Percentiles rank a stretch among this genome's conserved stretches.
phyloP scores from a whole-genome alignment of 371 early-diverging fungal genomes.

The Circinella minor region DNA sequence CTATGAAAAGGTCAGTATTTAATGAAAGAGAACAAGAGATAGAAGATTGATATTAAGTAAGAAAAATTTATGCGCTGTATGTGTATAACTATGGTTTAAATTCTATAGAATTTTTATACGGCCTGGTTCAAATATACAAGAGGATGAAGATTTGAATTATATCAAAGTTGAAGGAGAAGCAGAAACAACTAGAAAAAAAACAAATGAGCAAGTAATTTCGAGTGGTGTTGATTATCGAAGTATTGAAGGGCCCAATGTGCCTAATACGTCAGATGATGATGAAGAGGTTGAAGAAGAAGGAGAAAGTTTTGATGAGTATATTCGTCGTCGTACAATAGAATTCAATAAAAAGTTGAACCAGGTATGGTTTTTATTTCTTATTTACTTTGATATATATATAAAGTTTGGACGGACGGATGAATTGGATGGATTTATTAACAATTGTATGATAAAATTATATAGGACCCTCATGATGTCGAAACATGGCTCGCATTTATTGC shows the following conservation, averaged over 20 bases:
- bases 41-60: background rate
- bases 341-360: conserved; percentile 37
- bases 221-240: conserved; percentile 49
- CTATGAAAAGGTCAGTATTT: conserved; percentile 28
- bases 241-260: conserved; percentile 32
- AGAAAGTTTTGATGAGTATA: conserved; percentile 45
- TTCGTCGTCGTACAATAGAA: conserved; percentile 40
- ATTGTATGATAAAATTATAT: background rate
- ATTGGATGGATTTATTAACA: no score
- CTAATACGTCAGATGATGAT: conserved; percentile 10
- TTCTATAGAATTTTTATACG: conserved; percentile 27
- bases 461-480: conserved; percentile 64
- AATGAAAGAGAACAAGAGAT: background rate
- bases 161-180: conserved; percentile 19
- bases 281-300: conserved; percentile 28
- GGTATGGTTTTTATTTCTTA: conserved; percentile 6
- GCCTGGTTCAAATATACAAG: conserved; percentile 10
- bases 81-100: no score
- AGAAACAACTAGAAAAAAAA: background rate
- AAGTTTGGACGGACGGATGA: no score
- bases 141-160: conserved; percentile 11
- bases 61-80: background rate
- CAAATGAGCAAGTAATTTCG: conserved; percentile 21
- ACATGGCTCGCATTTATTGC: conserved; percentile 75
- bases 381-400: no score